Percentiles rank a stretch among this genome's conserved stretches.
Evolutionary conservation across 1,139 yeast species (phyloP).

Genomic region (Taphrina flavorubra): DNA sequence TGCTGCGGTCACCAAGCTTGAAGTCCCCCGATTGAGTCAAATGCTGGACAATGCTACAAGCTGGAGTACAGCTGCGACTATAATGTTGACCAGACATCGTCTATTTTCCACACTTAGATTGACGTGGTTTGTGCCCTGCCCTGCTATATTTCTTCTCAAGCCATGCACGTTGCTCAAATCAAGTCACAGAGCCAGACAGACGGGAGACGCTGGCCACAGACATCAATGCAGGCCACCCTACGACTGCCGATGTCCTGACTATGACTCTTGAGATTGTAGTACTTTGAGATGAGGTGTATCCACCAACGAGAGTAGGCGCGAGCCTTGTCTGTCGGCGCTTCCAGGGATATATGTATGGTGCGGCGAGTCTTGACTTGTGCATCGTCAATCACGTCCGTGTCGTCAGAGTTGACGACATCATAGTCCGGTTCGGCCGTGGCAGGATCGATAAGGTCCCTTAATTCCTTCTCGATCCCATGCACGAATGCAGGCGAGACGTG

Average conservation of each 20-base stretch:
- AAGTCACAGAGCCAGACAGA: constrained; percentile 21
- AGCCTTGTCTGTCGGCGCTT: constrained; percentile 25
- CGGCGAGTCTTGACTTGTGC: neutral
- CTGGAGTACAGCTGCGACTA: too few species aligned
- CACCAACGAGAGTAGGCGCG: constrained; percentile 24
- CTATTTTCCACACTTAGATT: too few species aligned
- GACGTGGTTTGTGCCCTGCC: too few species aligned
- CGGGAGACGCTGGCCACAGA: constrained; percentile 8
- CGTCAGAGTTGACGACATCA: constrained; percentile 7
- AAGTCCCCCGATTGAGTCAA: neutral
- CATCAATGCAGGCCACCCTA: constrained; percentile 27
- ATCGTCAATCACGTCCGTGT: neutral
- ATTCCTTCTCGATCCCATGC: constrained; percentile 20
- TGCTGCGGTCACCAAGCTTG: too few species aligned
- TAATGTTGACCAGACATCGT: too few species aligned
- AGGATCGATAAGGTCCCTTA: constrained; percentile 16
- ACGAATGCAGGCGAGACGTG: constrained; percentile 25
- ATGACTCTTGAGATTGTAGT: constrained; percentile 18
- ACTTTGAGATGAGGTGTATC: constrained; percentile 14
- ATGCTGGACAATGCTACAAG: too few species aligned
- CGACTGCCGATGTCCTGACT: constrained; percentile 11
- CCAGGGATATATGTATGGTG: constrained; percentile 6
- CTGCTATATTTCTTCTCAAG: too few species aligned
- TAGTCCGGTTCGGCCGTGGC: constrained; percentile 17
- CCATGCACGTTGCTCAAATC: neutral